Conservation (phyloP, 768 basidiomycete genomes). For the Boletus patriciae region DNA sequence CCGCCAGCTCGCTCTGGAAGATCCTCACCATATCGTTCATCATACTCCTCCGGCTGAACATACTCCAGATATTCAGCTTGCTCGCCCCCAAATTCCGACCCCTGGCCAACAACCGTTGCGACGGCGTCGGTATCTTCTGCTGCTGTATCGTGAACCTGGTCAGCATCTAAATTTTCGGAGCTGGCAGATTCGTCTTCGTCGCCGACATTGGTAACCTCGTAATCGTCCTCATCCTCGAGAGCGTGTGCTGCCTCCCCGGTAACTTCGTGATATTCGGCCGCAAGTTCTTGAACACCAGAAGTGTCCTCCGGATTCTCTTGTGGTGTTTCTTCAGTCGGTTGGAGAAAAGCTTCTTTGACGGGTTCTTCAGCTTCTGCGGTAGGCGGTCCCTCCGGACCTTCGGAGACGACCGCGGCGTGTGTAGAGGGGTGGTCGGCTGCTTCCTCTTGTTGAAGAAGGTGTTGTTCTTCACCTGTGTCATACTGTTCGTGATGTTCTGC, state of each 20-base stretch:
- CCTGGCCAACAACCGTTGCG: conserved; percentile 6
- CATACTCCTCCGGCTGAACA: conserved; percentile 36
- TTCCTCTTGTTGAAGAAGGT: conserved; percentile 8
- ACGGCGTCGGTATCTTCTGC: conserved; percentile 26
- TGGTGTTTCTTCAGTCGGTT: conserved; percentile 4
- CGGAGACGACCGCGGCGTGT: neutral
- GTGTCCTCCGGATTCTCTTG: conserved; percentile 10
- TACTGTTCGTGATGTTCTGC: conserved; percentile 19
- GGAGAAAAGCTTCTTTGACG: conserved; percentile 2
- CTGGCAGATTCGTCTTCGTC: conserved; percentile 20
- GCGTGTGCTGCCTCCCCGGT: conserved; percentile 10
- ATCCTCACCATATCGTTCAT: conserved; percentile 38
- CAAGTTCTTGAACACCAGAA: conserved; percentile 7
- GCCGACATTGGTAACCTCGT: conserved; percentile 16
- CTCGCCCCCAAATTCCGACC: conserved; percentile 29
- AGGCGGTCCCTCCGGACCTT: neutral
- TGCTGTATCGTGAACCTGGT: conserved; percentile 26
- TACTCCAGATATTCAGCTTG: conserved; percentile 36
- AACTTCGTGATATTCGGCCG: conserved; percentile 19
- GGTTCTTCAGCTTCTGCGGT: conserved; percentile 1
- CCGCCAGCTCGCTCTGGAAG: conserved; percentile 31
- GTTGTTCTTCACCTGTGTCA: conserved; percentile 8
- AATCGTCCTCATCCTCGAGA: conserved; percentile 25
- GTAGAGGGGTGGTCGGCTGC: neutral
- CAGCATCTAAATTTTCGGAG: conserved; percentile 28